Evolutionary conservation across 352 stramenopile genomes (phyloP).

Genomic region (Globisporangium megalacanthum): DNA sequence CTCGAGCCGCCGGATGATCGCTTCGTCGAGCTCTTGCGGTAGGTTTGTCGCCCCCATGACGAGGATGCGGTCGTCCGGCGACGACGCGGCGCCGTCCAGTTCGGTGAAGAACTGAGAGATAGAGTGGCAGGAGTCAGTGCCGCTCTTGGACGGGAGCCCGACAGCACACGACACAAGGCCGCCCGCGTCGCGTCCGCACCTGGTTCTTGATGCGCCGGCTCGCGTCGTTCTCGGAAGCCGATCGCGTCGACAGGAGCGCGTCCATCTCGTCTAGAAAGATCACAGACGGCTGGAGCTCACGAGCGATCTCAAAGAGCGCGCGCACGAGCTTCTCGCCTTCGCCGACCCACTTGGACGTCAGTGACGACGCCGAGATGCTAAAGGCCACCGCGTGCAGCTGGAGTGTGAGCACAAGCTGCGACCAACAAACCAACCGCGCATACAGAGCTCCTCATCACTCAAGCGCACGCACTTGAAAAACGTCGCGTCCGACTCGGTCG

Average conservation of each 20-base stretch:
- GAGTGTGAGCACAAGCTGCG: not conserved
- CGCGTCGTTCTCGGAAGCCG: conserved; percentile 77
- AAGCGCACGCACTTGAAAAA: conserved; percentile 58
- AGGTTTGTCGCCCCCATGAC: conserved; percentile 88
- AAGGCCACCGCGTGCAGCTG: not conserved
- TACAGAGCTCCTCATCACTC: too few relatives aligned
- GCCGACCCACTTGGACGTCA: conserved; percentile 89
- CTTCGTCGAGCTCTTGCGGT: conserved; percentile 82
- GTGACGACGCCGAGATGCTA: conserved; percentile 82
- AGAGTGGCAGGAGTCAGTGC: too few relatives aligned
- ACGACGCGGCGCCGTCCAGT: conserved; percentile 73
- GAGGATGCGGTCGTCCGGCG: conserved; percentile 71
- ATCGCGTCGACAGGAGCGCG: conserved; percentile 69
- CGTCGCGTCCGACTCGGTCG: conserved; percentile 75
- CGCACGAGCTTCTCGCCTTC: conserved; percentile 94
- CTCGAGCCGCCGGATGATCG: conserved; percentile 78
- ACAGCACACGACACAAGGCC: too few relatives aligned
- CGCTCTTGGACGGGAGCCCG: too few relatives aligned
- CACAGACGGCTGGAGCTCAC: conserved; percentile 75
- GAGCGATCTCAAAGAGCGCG: conserved; percentile 90
- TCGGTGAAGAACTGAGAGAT: conserved; percentile 78
- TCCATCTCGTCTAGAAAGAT: conserved; percentile 92
- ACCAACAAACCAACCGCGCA: too few relatives aligned
- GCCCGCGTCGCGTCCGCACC: too few relatives aligned
- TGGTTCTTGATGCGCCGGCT: conserved; percentile 89